Conservation (phyloP, 345 rosid species). For the Lepidium sativum region DNA sequence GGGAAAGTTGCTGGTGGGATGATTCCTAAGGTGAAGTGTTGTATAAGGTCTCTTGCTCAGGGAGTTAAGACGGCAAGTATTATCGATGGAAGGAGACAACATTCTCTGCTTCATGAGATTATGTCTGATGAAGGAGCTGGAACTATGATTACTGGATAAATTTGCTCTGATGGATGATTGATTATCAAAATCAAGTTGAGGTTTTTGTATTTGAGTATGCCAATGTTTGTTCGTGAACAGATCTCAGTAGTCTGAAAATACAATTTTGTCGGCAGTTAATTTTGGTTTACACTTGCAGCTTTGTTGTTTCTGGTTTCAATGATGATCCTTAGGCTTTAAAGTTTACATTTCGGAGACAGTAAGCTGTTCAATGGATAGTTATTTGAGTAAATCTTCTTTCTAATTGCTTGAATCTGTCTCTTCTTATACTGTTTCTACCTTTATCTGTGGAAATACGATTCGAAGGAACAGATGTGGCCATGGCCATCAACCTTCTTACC, state of each 20-base stretch:
- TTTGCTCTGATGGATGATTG: not conserved
- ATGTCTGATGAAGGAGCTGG: constrained; percentile 92
- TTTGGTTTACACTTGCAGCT: not conserved
- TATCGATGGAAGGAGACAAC: constrained; percentile 77
- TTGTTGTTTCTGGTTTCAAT: not conserved
- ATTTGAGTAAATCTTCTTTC: not conserved
- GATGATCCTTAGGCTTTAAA: not conserved
- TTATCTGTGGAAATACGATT: not conserved
- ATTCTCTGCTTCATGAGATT: constrained; percentile 79
- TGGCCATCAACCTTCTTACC: not conserved
- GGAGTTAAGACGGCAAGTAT: constrained; percentile 91
- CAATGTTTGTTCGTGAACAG: not conserved
- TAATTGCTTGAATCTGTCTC: not conserved
- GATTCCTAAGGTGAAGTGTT: constrained; percentile 92
- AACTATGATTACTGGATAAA: constrained; percentile 77
- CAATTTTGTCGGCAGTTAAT: too few species aligned
- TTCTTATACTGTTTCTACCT: not conserved
- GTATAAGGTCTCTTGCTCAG: constrained; percentile 73
- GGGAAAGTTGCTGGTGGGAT: constrained; percentile 83
- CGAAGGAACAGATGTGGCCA: not conserved
- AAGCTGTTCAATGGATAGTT: not conserved
- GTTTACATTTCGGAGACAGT: not conserved
- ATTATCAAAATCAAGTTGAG: not conserved
- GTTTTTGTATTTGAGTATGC: not conserved
- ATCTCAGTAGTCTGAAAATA: not conserved